Percentiles rank a stretch among this genome's conserved stretches.
Conservation (phyloP, 2,329 filamentous ascomycete genomes). For the Stemphylium vesicarium region DNA sequence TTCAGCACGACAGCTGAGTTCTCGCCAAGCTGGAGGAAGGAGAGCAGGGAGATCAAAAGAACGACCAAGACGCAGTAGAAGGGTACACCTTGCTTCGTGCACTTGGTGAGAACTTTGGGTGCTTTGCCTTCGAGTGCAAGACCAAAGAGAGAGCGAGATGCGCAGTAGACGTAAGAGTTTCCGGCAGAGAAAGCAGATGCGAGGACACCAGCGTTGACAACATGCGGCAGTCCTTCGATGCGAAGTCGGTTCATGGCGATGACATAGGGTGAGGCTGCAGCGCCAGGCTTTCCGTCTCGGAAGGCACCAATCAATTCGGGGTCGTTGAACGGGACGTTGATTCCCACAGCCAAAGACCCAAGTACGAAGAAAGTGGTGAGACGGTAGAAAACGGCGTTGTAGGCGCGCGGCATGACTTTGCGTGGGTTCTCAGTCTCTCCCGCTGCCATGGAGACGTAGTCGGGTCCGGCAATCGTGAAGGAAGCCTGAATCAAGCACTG, state of each 20-base stretch:
- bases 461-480: conserved; percentile 56
- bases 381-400: conserved; percentile 80
- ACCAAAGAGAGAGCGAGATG: conserved; percentile 61
- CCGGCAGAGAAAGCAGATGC: conserved; percentile 63
- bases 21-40: conserved; percentile 76
- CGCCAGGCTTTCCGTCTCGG: conserved; percentile 64
- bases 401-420: conserved; percentile 70
- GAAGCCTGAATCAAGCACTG: conserved; percentile 71
- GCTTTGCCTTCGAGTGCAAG: conserved; percentile 62
- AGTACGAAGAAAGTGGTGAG: conserved; percentile 77
- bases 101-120: conserved; percentile 61
- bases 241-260: conserved; percentile 64
- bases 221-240: conserved; percentile 62
- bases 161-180: conserved; percentile 63
- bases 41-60: conserved; percentile 70
- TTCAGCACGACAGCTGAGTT: conserved; percentile 71
- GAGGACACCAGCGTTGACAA: conserved; percentile 65
- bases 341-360: conserved; percentile 71
- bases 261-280: conserved; percentile 70
- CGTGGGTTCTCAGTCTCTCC: conserved; percentile 56
- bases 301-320: conserved; percentile 66
- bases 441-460: conserved; percentile 58
- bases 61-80: conserved; percentile 74
- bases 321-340: conserved; percentile 75
- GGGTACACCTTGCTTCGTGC: conserved; percentile 70